These are phyloP conservation scores for Secale cereale DNA, from an alignment of 176 grass and related monocot species.

Conservation along the genomic window DNA sequence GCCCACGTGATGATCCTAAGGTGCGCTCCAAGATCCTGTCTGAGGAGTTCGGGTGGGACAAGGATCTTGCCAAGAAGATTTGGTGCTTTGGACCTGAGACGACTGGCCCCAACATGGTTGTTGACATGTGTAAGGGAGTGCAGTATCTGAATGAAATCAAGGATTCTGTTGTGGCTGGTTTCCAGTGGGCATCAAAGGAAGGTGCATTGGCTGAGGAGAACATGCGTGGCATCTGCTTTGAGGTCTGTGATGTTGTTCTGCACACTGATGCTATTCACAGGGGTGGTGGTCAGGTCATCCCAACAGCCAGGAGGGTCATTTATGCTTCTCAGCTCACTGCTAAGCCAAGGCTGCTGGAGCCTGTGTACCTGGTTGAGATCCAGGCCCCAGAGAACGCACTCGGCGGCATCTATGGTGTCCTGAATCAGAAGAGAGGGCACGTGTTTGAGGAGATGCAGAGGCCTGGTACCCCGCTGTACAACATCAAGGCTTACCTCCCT, in stretches of 20 bases:
- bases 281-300: slow-evolving; percentile 78
- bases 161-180: slow-evolving; percentile 83
- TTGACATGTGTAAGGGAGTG: slow-evolving; percentile 93
- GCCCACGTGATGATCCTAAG: slow-evolving; percentile 74
- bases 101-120: slow-evolving; percentile 78
- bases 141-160: slow-evolving; percentile 90
- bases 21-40: slow-evolving; percentile 63
- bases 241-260: slow-evolving; percentile 83
- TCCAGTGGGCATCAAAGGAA: slow-evolving; percentile 88
- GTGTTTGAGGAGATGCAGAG: slow-evolving; percentile 70
- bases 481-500: slow-evolving; percentile 81
- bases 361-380: slow-evolving; percentile 81
- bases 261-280: slow-evolving; percentile 86
- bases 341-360: slow-evolving; percentile 79
- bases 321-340: slow-evolving; percentile 77
- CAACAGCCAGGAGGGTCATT: slow-evolving; percentile 71
- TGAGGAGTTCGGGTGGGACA: slow-evolving; percentile 82
- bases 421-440: slow-evolving; percentile 73
- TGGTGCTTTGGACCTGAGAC: slow-evolving; percentile 93
- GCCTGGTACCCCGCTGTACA: slow-evolving; percentile 59
- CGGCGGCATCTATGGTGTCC: slow-evolving; percentile 64
- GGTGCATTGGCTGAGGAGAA: slow-evolving; percentile 79
- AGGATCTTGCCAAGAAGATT: slow-evolving; percentile 88
- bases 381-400: slow-evolving; percentile 72
- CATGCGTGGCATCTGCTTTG: slow-evolving; percentile 84